Evolutionary conservation across 306 rosid species (phyloP).

Genomic region (Lupinus albus): DNA sequence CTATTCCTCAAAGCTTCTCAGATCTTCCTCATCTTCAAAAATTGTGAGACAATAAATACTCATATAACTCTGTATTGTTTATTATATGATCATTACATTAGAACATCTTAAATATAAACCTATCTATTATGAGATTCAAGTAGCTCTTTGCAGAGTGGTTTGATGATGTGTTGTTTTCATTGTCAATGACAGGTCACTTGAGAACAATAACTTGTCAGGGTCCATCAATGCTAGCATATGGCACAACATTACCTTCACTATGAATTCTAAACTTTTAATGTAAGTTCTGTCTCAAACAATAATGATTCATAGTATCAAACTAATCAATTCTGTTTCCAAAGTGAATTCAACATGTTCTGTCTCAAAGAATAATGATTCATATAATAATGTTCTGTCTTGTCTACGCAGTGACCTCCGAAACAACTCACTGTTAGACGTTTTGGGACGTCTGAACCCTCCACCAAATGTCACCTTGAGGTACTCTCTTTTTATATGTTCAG

Average conservation of each 20-base stretch:
- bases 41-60: not conserved
- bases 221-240: constrained; percentile 56
- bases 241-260: constrained; percentile 51
- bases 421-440: constrained; percentile 55
- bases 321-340: constrained; percentile 32
- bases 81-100: constrained; percentile 2
- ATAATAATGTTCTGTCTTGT: constrained; percentile 36
- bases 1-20: too few relatives aligned
- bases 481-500: constrained; percentile 30
- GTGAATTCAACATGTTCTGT: constrained; percentile 29
- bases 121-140: constrained; percentile 26
- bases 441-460: constrained; percentile 55
- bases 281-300: constrained; percentile 45
- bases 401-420: constrained; percentile 69
- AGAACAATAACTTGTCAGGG: constrained; percentile 58
- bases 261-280: constrained; percentile 54
- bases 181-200: constrained; percentile 57
- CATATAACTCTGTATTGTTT: constrained; percentile 31
- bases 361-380: too few relatives aligned
- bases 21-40: too few relatives aligned
- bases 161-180: constrained; percentile 39
- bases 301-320: constrained; percentile 21
- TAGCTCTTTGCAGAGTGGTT: constrained; percentile 13
- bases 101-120: constrained; percentile 22
- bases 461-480: constrained; percentile 81